phyloP scores from a whole-genome alignment of 192 early-diverging fungal genomes.

The Rhizophagus prolifer region DNA sequence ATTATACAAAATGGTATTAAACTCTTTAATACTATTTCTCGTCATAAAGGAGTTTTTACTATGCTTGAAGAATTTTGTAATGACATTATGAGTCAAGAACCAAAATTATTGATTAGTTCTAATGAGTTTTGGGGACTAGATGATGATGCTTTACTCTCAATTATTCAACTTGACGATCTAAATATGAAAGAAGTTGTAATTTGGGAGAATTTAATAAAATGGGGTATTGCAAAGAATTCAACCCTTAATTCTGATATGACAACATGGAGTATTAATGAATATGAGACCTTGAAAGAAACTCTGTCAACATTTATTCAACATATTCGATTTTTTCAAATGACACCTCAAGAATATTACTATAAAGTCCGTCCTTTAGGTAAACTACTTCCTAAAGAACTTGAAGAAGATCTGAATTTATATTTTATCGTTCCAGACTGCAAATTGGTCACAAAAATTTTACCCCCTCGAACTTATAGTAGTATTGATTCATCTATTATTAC shows the following conservation, averaged over 20 bases:
- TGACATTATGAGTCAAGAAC: neutral
- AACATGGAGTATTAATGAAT: neutral
- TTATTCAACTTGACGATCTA: conserved; percentile 1
- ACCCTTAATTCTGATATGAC: neutral
- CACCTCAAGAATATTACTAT: conserved; percentile 5
- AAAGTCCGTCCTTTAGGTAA: conserved; percentile 1
- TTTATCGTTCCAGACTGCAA: neutral
- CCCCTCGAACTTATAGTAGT: neutral
- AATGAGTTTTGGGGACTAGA: conserved; percentile 4
- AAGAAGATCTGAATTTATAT: neutral
- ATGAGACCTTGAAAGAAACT: neutral
- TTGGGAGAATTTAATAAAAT: conserved; percentile 4
- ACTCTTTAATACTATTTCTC: neutral
- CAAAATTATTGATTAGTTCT: neutral
- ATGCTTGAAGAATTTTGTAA: neutral
- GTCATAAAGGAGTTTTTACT: neutral
- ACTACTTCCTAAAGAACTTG: conserved; percentile 4
- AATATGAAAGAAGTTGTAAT: neutral
- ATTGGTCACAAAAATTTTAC: neutral
- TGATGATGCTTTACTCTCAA: neutral
- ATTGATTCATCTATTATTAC: conserved; percentile 3
- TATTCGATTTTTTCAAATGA: conserved; percentile 6
- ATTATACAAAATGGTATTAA: neutral
- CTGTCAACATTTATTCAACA: neutral
- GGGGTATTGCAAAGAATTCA: conserved; percentile 1